Evolutionary conservation across 495 filamentous ascomycete genomes (phyloP), one percentile per base, ranked within the genome.

Genomic region (Penicillium steckii): DNA sequence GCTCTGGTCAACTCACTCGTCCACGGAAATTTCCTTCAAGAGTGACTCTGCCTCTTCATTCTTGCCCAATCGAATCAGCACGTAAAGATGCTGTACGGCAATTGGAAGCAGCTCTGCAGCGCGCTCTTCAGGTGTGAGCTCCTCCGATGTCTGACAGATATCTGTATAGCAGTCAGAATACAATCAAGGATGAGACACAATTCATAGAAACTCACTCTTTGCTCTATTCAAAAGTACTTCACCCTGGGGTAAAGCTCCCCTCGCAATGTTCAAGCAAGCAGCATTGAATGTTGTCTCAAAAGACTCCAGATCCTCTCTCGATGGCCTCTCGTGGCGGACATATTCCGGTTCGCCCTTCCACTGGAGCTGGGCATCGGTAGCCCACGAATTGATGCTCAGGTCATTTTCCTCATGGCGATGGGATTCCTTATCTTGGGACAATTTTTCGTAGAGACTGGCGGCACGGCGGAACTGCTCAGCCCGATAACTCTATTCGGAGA

Each of bases 251-350:
- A 92, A 80, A 56, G 91, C 89, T 9, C 87, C 88, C 52, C 85
- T 79, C 8, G 90, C 90, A 62, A 97, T 88, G 64, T 85, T 87
- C 37, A 80, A 81, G 65, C 93, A 97, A 19, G 92, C 95, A 7
- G 87, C 85, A 74, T 98, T 98, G 70, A 92, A 98, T 0, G 90
- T 82, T 4, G 87, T 95, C 70, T 98, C 94, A 59, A 97, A 98
- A 3, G 86, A 85, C 62, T 97, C 90, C 40, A 96, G 68, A 60
- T 95, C 90, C 49, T 91, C 89, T 52, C 85, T 78, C 15, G 72
- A 76, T 12, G 84, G 77, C 63, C 88, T 80, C 53, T 77, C 81
- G 33, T 72, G 66, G 46, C 67, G 69, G 29, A 79, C 79, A 15
- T 80, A 64, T 48, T 81, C 70, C 15, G 78, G 70, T 35, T 80